Conservation (phyloP, 306 rosid species). For the Lathyrus tuberosus region DNA sequence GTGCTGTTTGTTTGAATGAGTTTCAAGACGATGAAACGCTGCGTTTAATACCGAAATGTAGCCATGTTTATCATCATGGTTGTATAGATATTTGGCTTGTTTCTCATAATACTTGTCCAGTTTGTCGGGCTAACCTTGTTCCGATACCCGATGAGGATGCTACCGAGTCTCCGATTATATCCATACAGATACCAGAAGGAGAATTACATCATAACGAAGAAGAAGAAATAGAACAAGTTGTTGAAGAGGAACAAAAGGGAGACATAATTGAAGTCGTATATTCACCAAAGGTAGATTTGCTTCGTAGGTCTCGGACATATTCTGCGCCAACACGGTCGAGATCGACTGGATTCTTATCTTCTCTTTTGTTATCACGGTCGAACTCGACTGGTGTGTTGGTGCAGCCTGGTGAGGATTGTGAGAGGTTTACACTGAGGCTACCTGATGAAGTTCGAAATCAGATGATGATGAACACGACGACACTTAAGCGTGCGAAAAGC, state of each 20-base stretch:
- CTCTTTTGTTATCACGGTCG: conserved; percentile 39
- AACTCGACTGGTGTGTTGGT: conserved; percentile 43
- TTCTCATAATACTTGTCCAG: conserved; percentile 75
- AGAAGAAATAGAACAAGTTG: background rate
- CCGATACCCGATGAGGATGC: conserved; percentile 54
- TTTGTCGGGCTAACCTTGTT: conserved; percentile 72
- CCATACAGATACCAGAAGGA: conserved; percentile 21
- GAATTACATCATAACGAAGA: background rate
- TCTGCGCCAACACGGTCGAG: conserved; percentile 42
- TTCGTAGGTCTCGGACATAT: conserved; percentile 22
- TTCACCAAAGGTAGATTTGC: conserved; percentile 34
- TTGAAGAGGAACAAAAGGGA: conserved; percentile 13
- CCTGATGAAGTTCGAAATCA: conserved; percentile 47
- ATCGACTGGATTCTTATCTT: conserved; percentile 47
- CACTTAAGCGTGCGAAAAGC: conserved; percentile 52
- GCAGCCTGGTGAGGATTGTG: conserved; percentile 48
- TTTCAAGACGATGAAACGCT: conserved; percentile 68
- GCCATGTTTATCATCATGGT: conserved; percentile 73
- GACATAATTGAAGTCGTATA: background rate
- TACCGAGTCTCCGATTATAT: background rate
- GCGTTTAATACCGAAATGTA: conserved; percentile 62
- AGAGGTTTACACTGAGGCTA: conserved; percentile 67
- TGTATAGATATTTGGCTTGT: conserved; percentile 77
- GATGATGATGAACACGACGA: conserved; percentile 1
- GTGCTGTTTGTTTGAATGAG: conserved; percentile 86